A percentile compares a stretch with the other conserved stretches of the same genome.
Evolutionary conservation across 495 filamentous ascomycete species (phyloP).

Genomic region (Penicillium samsonianum): DNA sequence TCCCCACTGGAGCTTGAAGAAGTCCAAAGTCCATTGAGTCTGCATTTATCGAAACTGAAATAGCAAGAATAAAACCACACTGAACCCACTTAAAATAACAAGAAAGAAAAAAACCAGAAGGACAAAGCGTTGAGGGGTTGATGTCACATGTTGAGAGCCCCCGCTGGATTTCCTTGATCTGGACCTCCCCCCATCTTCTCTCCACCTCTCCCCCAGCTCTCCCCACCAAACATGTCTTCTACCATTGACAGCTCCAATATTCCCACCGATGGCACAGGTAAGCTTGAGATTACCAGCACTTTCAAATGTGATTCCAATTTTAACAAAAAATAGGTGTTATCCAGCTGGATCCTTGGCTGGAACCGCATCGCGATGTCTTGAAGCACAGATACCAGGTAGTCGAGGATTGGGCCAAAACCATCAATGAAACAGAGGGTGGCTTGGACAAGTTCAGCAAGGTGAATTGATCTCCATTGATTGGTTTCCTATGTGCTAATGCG

Average conservation of each 20-base stretch:
- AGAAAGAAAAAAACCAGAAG: neutral
- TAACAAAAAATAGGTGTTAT: slow-evolving; percentile 64
- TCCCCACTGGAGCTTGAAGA: slow-evolving; percentile 8
- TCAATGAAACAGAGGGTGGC: slow-evolving; percentile 83
- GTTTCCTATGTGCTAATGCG: neutral
- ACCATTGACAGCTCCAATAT: slow-evolving; percentile 4
- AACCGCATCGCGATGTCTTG: slow-evolving; percentile 77
- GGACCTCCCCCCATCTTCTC: neutral
- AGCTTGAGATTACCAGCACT: neutral
- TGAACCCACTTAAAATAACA: neutral
- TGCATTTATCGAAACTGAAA: neutral
- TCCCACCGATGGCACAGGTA: slow-evolving; percentile 12
- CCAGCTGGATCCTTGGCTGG: slow-evolving; percentile 85
- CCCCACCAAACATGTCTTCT: slow-evolving; percentile 8
- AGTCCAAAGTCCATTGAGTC: neutral
- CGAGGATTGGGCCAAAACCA: slow-evolving; percentile 82
- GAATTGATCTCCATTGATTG: slow-evolving; percentile 24
- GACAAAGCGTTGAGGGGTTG: slow-evolving; percentile 18
- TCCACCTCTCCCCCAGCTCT: slow-evolving; percentile 8
- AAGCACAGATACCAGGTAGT: slow-evolving; percentile 76
- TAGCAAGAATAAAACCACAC: neutral
- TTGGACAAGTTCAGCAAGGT: slow-evolving; percentile 90
- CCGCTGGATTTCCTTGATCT: slow-evolving; percentile 16
- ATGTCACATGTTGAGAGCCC: slow-evolving; percentile 15
- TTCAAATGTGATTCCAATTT: neutral